phyloP scores from a whole-genome alignment of 495 filamentous ascomycete species.

The Cryomyces minteri region DNA sequence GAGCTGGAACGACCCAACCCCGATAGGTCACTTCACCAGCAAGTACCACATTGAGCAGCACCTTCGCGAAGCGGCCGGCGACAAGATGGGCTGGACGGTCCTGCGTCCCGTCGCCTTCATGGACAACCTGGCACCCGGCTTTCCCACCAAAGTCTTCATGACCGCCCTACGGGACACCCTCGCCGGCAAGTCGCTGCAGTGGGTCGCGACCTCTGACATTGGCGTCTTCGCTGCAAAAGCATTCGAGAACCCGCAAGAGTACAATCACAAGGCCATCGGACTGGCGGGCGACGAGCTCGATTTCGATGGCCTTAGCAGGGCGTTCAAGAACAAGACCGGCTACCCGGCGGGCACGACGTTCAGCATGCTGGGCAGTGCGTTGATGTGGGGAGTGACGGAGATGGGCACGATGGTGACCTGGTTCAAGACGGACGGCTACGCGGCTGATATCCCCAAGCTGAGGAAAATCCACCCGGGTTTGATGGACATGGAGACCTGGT shows the following conservation, averaged over 20 bases:
- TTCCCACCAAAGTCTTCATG: conserved; percentile 39
- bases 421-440: conserved; percentile 43
- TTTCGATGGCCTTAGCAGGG: conserved; percentile 25
- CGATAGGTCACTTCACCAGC: conserved; percentile 39
- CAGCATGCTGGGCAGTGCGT: conserved; percentile 11
- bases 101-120: conserved; percentile 45
- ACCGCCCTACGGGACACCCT: conserved; percentile 29
- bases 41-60: conserved; percentile 50
- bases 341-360: conserved; percentile 17
- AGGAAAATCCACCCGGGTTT: conserved; percentile 30
- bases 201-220: conserved; percentile 40
- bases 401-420: conserved; percentile 42
- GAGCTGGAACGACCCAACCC: conserved; percentile 37
- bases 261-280: conserved; percentile 26
- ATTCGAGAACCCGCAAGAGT: conserved; percentile 31
- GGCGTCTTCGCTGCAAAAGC: conserved; percentile 45
- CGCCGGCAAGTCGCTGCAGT: conserved; percentile 33
- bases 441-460: conserved; percentile 34
- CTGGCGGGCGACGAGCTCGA: conserved; percentile 44
- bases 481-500: conserved; percentile 40
- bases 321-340: conserved; percentile 28
- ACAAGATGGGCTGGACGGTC: conserved; percentile 27
- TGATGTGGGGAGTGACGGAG: conserved; percentile 31
- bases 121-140: conserved; percentile 40
- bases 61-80: conserved; percentile 25